phyloP scores from a whole-genome alignment of 1,284 basidiomycete genomes.

The Puccinia triticina region DNA sequence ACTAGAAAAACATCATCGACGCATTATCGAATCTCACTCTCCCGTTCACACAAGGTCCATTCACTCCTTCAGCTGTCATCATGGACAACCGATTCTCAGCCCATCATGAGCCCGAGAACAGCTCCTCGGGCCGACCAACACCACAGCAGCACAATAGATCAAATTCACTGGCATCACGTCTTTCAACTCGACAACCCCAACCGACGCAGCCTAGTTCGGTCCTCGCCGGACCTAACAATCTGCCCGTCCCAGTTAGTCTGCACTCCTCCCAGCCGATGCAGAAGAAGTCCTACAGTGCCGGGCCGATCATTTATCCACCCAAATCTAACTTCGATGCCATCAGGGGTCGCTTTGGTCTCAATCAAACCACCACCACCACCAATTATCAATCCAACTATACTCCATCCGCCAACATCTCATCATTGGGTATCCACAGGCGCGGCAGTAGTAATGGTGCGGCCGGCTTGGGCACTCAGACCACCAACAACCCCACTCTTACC shows the following conservation, averaged over 20 bases:
- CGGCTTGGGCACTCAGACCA: background rate
- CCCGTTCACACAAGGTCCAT: too few relatives aligned
- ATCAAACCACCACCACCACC: slow-evolving; percentile 33
- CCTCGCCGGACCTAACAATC: slow-evolving; percentile 18
- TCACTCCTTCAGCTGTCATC: background rate
- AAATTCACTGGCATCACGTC: slow-evolving; percentile 48
- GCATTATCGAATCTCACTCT: too few relatives aligned
- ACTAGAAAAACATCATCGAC: too few relatives aligned
- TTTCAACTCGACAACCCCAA: slow-evolving; percentile 23
- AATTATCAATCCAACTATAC: slow-evolving; percentile 21
- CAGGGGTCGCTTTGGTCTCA: slow-evolving; percentile 46
- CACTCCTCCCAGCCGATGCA: slow-evolving; percentile 28
- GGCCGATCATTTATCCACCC: slow-evolving; percentile 43
- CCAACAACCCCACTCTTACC: background rate
- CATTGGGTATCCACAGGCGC: slow-evolving; percentile 21
- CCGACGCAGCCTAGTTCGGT: slow-evolving; percentile 2
- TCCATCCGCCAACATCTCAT: slow-evolving; percentile 18
- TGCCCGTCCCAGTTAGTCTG: slow-evolving; percentile 10
- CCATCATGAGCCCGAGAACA: background rate
- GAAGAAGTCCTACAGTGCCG: slow-evolving; percentile 38
- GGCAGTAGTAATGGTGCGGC: slow-evolving; percentile 2
- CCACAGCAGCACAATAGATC: slow-evolving; percentile 37
- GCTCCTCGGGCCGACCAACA: background rate
- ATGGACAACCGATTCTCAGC: background rate
- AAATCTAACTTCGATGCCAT: slow-evolving; percentile 48